Evolutionary conservation across 129 eudicot genomes (phyloP), one percentile per base, ranked within the genome.

Genomic region (Escallonia rubra): DNA sequence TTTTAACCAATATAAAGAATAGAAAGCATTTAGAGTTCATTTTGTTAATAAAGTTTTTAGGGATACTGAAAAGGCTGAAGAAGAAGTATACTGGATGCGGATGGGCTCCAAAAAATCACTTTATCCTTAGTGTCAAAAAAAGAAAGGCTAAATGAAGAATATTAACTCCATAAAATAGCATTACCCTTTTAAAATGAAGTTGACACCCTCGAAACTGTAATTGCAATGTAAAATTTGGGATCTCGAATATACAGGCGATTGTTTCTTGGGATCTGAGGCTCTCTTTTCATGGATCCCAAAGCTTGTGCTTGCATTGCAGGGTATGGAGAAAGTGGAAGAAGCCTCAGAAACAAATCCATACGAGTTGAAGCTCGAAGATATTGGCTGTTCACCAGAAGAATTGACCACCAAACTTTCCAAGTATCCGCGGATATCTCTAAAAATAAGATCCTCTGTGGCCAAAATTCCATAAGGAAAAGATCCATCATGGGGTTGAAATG

Each of bases 111-210:
- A 6, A 49, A 13, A 13, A 53, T 53, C 16, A 53, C 12, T n/a
- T 6, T 53, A 9, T n/a, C 8, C 5, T 61, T 9, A 46, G 10
- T 9, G 50, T 46, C 6, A 46, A 46, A 46, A 46, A 9, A 9
- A 5, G 8, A 46, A 46, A 46, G 6, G 50, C 50, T 46, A 46
- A 46, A 46, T 46, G 50, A 5, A 46, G 50, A 46, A 5, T 5
- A 46, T 5, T 46, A 46, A 46, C 6, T 5, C 10, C 50, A 6
- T 46, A 46, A 46, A 46, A 6, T 46, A 46, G 50, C n/a, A 65
- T 57, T 88, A 91, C 97, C 97, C 87, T 79, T 76, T 83, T 60
- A 81, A 58, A 77, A 88, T 42, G 83, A 88, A 64, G 77, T 49
- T 16, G 74, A 76, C 65, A 41, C 80, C 87, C 72, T 91, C 77